Evolutionary conservation across 169 alveolate genomes (phyloP), one percentile per base, ranked within the genome.

Genomic region (Eimeria brunetti): DNA sequence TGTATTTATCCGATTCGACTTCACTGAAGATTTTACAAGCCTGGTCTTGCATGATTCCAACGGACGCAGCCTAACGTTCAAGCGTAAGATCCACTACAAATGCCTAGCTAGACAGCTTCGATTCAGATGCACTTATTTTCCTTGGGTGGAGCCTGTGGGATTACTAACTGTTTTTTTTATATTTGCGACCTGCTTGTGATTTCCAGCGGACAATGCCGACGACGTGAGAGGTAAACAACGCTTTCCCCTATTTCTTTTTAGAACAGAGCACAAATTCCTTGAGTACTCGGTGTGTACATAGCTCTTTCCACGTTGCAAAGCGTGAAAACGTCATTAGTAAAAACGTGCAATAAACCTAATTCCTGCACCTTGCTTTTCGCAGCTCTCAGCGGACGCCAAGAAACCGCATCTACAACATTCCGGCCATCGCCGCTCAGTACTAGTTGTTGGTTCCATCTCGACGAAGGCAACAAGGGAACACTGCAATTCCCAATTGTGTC

Each of bases 201-300:
- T 36, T n/a, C 27, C 92, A 85, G 92, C 92, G 44, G 76, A 85
- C 5, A 36, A 85, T 56, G 51, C 58, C 41, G 81, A 62, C 41
- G 92, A 85, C 80, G 92, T 85, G 80, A 56, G 80, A 56, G 92
- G 92, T 85, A 85, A 38, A 36, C 75, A 44, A 53, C 51, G 33
- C 14, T 14, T 7, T 38, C 56, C 60, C 36, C 24, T 30, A 14
- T 20, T 22, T 7, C 85, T 46, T 78, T 41, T 46, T 12, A 2
- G 69, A 46, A 14, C 62, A 11, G 2, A 16, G 41, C 64, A 7
- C 58, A 22, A 62, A 44, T 22, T 11, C 41, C 51, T 24, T 44
- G 16, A 27, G 62, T 49, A 18, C 41, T 22, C 1, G 24, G 33
- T 78, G 41, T 0, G 86, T 46, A 44, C 46, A 30, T 2, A 44